These are phyloP conservation scores for Amborella trichopoda DNA, from an alignment of 164 flowering plant genomes.

Conservation along the genomic window DNA sequence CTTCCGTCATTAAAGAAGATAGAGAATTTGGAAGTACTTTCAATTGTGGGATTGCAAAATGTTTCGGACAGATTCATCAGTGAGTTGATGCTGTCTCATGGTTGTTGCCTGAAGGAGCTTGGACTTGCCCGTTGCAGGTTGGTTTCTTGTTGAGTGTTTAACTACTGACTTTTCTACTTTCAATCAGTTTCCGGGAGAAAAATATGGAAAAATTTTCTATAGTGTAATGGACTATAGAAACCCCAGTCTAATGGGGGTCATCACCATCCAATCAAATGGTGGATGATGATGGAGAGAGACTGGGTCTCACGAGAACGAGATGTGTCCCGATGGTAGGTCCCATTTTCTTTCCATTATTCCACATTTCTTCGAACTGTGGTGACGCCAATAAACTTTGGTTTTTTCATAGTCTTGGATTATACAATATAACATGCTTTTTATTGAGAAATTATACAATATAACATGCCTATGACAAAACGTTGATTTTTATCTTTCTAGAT, in stretches of 20 bases:
- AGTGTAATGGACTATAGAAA: not conserved
- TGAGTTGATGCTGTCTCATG: slow-evolving; percentile 24
- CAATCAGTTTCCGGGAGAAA: not conserved
- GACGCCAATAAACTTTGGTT: no score
- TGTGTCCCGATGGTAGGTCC: no score
- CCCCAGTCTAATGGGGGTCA: not conserved
- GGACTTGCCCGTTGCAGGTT: slow-evolving; percentile 57
- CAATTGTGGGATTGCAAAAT: slow-evolving; percentile 37
- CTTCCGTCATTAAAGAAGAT: slow-evolving; percentile 52
- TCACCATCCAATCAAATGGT: not conserved
- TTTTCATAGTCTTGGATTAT: no score
- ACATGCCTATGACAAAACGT: no score
- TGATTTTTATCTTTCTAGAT: no score
- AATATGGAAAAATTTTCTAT: not conserved
- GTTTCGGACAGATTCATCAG: slow-evolving; percentile 54
- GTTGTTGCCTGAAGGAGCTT: slow-evolving; percentile 59
- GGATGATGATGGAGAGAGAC: not conserved
- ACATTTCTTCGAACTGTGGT: no score
- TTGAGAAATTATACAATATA: no score
- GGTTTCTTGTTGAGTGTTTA: slow-evolving; percentile 9
- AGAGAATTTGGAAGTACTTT: slow-evolving; percentile 51
- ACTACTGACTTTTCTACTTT: not conserved
- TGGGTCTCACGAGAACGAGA: not conserved
- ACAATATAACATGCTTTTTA: no score
- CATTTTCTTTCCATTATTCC: no score